Evolutionary conservation across 2,329 filamentous ascomycete species (phyloP), one percentile per base, ranked within the genome.

Genomic region (Fusarium abutilonis): DNA sequence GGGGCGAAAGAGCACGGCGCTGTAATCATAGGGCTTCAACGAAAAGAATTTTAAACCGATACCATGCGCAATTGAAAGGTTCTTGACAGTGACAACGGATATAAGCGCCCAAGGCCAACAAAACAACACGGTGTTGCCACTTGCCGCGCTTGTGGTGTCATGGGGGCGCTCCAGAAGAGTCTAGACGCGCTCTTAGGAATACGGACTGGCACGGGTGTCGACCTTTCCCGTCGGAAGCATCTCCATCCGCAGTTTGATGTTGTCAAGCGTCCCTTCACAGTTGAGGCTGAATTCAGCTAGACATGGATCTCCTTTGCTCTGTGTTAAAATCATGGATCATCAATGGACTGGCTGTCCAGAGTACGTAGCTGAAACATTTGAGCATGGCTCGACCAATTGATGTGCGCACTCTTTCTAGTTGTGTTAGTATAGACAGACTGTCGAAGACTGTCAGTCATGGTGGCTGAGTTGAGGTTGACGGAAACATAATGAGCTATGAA

Each of bases 121-220:
- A 36, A 42, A 21, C 19, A 64, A 63, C 35, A 35, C 57, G 46
- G 62, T 65, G 62, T 48, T 66, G 62, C 58, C 48, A 52, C 56
- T 60, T 63, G 43, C 58, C 58, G 62, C 49, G 49, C 29, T 36
- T 39, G 50, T 63, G 58, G 59, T 60, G 53, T 47, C 43, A 66
- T 63, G 61, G 57, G 54, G 58, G 56, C 48, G 53, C 47, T 31
- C 62, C 36, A 66, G 62, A 66, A 56, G 58, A 63, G 62, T 63
- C 62, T 38, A 52, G 62, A 56, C 43, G 53, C 63, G 53, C 39
- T 60, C 29, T 55, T 40, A 32, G 15, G 47, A 54, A 41, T 41
- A 29, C 28, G 8, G 23, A 8, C 23, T n/a, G 31, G 10, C 13
- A 39, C 35, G 59, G 45, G 32, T 55, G 40, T 17, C 42, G 43